Evolutionary conservation across 345 rosid genomes (phyloP), one percentile per base, ranked within the genome.

Genomic region (Salix arbutifolia): DNA sequence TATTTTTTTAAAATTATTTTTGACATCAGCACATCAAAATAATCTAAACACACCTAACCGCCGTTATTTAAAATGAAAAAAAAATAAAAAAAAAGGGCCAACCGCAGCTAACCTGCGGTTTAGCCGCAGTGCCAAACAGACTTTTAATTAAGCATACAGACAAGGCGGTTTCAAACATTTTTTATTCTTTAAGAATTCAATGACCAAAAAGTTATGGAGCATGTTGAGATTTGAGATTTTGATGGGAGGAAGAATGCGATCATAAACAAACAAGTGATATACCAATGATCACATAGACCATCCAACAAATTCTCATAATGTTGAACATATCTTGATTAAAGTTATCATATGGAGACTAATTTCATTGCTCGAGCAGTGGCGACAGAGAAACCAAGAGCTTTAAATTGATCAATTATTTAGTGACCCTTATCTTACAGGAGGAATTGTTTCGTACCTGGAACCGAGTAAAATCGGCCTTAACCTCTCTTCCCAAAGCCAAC

Each of bases 401-500:
- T 66, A 66, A 65, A 68, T 37, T 18, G 26, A n/a, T 52, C 3
- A 19, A 19, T 52, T n/a, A 53, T 53, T 52, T 21, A 53, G 11
- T 53, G 61, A 21, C 21, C 61, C 25, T 53, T 13, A 48, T 44
- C 30, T 28, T 53, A 44, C 13, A 52, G 4, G 6, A 48, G 50
- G 50, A 71, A 31, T 50, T 65, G 21, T 11, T 42, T 50, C 26
- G 1, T 72, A 95, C 98, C 96, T 93, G 91, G 75, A 92, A 93
- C 78, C 52, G 85, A 67, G 74, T 73, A 75, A 91, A 93, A 81
- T 81, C 83, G 69, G 87, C 81, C 80, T 81, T 89, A 71, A 81
- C 89, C 85, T 91, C 97, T 78, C 64, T 93, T 74, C 88, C 69
- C 73, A 87, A 84, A 35, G 97, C 97, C 81, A 93, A 86, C 74